Percentiles rank a stretch among this genome's conserved stretches.
These are phyloP conservation scores for Trichoderma pleuroti DNA, from an alignment of 2,329 filamentous ascomycete genomes.

Conservation along the genomic window DNA sequence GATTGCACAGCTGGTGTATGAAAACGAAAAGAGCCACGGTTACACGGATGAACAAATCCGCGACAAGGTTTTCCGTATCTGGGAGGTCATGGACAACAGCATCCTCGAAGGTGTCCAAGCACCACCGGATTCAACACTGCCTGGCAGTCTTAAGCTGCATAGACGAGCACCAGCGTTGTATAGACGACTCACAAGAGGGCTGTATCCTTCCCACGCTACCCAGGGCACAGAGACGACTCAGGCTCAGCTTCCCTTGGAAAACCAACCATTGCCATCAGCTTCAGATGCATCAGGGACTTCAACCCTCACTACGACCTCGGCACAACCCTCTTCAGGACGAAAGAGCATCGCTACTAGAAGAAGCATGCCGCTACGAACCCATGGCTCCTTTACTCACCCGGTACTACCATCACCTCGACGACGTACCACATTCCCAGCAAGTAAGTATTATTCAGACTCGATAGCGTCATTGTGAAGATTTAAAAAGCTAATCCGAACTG, in stretches of 20 bases:
- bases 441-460: neutral
- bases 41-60: constrained; percentile 9
- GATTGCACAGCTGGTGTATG: constrained; percentile 12
- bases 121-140: constrained; percentile 3
- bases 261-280: neutral
- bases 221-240: neutral
- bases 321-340: neutral
- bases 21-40: constrained; percentile 13
- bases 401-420: constrained; percentile 7
- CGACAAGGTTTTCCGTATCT: constrained; percentile 11
- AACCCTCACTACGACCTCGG: neutral
- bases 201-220: constrained; percentile 7
- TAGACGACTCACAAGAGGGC: constrained; percentile 13
- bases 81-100: constrained; percentile 15
- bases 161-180: constrained; percentile 10
- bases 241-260: neutral
- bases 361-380: neutral
- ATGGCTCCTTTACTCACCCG: constrained; percentile 13
- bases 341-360: neutral
- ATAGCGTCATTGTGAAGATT: neutral
- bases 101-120: constrained; percentile 13
- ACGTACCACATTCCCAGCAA: constrained; percentile 10
- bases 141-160: constrained; percentile 2
- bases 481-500: neutral
- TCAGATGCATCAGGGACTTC: neutral